Evolutionary conservation across 2,329 filamentous ascomycete genomes (phyloP).

Genomic region (Pyrenophora seminiperda): DNA sequence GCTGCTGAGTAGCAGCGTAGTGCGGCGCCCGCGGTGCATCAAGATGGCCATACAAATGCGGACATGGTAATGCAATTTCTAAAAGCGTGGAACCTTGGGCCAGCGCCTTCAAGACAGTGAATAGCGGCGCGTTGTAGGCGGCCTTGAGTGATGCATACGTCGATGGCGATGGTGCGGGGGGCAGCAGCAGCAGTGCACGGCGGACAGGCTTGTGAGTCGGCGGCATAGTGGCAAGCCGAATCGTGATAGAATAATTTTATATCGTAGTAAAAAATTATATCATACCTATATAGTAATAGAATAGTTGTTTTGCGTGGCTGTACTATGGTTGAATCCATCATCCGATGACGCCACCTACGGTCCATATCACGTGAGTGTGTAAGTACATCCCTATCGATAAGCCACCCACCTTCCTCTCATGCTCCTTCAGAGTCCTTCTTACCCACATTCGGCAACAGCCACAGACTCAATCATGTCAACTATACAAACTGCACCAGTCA

Average conservation of each 20-base stretch:
- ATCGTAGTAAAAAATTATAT: no score
- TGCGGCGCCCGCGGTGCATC: slow-evolving; percentile 59
- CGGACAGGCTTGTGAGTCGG: slow-evolving; percentile 23
- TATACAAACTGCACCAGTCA: slow-evolving; percentile 29
- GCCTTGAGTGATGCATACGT: slow-evolving; percentile 29
- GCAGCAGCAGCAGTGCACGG: slow-evolving; percentile 50
- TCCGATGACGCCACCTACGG: slow-evolving; percentile 13
- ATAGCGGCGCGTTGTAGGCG: no score
- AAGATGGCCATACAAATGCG: slow-evolving; percentile 62
- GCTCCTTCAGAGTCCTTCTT: no score
- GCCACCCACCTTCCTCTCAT: not conserved
- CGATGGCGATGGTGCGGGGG: slow-evolving; percentile 50
- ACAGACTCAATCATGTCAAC: slow-evolving; percentile 29
- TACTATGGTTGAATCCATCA: not conserved
- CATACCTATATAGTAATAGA: no score
- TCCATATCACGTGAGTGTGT: no score
- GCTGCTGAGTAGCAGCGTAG: slow-evolving; percentile 72
- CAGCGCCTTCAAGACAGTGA: no score
- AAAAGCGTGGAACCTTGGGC: no score
- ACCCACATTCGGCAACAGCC: not conserved
- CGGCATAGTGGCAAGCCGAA: slow-evolving; percentile 37
- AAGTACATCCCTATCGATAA: slow-evolving; percentile 19
- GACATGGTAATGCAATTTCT: slow-evolving; percentile 58
- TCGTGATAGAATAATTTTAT: no score
- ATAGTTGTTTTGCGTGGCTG: no score